Evolutionary conservation across 1,284 basidiomycete species (phyloP), one percentile per base, ranked within the genome.

Genomic region (Trametes pubescens): DNA sequence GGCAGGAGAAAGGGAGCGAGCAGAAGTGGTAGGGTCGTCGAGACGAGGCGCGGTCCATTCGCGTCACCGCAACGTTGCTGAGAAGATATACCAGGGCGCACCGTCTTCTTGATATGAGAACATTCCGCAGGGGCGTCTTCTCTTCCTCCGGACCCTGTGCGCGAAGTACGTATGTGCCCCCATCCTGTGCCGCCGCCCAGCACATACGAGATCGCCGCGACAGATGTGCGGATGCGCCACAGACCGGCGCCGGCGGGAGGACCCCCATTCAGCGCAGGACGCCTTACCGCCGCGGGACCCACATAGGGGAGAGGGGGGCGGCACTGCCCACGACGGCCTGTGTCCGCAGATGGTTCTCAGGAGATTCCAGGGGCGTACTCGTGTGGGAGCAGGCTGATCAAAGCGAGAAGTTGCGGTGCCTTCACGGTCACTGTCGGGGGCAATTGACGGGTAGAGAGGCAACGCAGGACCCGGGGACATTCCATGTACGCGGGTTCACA

Each of bases 51-150:
- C 14, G 9, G 29, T 10, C 18, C 13, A n/a, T 18, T 32, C 26
- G n/a, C 53, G 18, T 16, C 47, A 34, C 29, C 4, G 46, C 43
- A 10, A 16, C 34, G 51, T 32, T 21, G 59, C 8, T 40, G 48
- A 54, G 54, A 56, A 61, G 47, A 51, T 61, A 61, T 61, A 61
- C n/a, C n/a, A 51, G 24, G 26, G n/a, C 21, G 26, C 54, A 22
- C 14, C 24, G 60, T 14, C 60, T 61, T 56, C 60, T 34, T 51
- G 53, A 61, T 61, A 32, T 24, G 48, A 26, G 37, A 52, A 52
- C 49, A 26, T 59, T 52, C 57, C 40, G 24, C 34, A 32, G 40
- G 14, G 32, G 26, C 8, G 14, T 26, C 57, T 59, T 52, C 57
- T 24, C 37, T 29, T 40, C 37, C 22, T 16, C 40, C 57, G 37